Base-by-base conservation (phyloP, 768 basidiomycete species). In the Boletus tylopilopsis region DNA sequence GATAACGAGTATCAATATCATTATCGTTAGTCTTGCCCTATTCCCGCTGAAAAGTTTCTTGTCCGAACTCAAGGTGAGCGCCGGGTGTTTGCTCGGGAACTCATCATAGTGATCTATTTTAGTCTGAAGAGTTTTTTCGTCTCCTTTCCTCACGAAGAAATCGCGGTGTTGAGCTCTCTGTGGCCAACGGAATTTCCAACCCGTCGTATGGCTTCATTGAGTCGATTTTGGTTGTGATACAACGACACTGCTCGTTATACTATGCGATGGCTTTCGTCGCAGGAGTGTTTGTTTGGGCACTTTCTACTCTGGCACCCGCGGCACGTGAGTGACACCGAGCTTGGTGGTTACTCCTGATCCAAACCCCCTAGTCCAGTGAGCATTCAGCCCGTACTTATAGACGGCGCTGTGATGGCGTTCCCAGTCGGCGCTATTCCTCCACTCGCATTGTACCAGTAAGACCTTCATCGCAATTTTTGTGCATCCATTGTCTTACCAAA, bases 61-160 rank as follows among this genome's bases (percentile, higher is more conserved):
- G n/a, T 47, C 2, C 12, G 55, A 58, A 2, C 51, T 57, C 27
- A 30, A 53, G 48, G 57, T 54, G 12, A 43, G 42, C 11, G n/a
- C 9, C n/a, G n/a, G n/a, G n/a, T 36, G 5, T 21, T 22, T 6
- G 5, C 13, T 23, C 25, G 6, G 8, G 12, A 13, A n/a, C n/a
- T 32, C 22, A n/a, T 23, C 9, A 18, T 2, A 29, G 23, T 50
- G 13, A 53, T 24, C 9, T 2, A 13, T 42, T 15, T 45, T 38
- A 57, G 57, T 49, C 55, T 10, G 57, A 58, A 45, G 55, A 58
- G 42, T 57, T 57, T 45, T 57, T 58, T 27, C 50, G 55, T 19
- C 50, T 58, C 11, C 57, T 58, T 23, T 47, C 34, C 15, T 15
- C 27, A 13, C 30, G 12, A 25, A 50, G 5, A 37, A 30, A 53